Evolutionary conservation across 2,329 filamentous ascomycete genomes (phyloP), one percentile per base, ranked within the genome.

Genomic region (Botrytis hyacinthi): DNA sequence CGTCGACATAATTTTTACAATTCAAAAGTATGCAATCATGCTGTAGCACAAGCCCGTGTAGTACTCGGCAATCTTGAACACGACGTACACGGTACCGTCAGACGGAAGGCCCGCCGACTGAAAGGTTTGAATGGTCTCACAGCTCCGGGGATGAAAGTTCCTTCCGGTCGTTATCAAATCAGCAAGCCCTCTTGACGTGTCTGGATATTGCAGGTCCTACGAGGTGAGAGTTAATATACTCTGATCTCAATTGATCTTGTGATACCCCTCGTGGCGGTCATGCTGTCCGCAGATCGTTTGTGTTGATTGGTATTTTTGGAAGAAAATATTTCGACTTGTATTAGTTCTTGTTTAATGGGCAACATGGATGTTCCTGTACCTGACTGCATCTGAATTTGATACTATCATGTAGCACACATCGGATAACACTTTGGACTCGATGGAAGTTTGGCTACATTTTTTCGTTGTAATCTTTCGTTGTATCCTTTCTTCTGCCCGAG

Each of bases 31-130:
- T 40, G 35, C 0, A 26, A 48, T 22, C 14, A 22, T 44, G 2
- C 4, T 40, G 32, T 29, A 32, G 32, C 26, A 32, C 26, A 54
- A 65, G 62, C 62, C 40, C 32, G 29, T 29, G 37, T 44, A 42
- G 37, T 18, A 42, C 37, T 63, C 62, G 62, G 62, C 42, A 65
- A 65, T 65, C 62, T 65, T 65, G 62, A 29, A 32, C 40, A 42
- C 60, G 37, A 26, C 37, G 60, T 26, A 18, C n/a, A 42, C 22
- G 5, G 60, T n/a, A 2, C 37, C 14, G 62, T 65, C 35, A 44
- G 42, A 46, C 10, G 22, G 32, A 1, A 65, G n/a, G 62, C 62
- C 9, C 42, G 9, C n/a, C 18, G 18, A 65, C n/a, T 18, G 18
- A 29, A 63, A 42, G 35, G 3, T 42, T 18, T 62, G 18, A 26